Conservation (phyloP, 2,329 filamentous ascomycete species). For the Ustulina deusta region DNA sequence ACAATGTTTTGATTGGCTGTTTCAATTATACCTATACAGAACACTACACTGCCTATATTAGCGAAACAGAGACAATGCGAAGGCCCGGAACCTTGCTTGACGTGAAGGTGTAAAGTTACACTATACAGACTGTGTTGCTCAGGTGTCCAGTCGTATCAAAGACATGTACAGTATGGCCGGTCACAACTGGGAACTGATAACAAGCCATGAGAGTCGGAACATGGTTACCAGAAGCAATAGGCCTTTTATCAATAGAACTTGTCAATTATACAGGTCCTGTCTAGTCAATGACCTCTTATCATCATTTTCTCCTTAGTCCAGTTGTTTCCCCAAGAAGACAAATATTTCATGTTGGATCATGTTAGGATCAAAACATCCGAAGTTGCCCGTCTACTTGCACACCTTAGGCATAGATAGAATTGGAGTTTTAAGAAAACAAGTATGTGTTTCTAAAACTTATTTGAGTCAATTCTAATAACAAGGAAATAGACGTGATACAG, state of each 20-base stretch:
- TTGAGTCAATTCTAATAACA: slow-evolving; percentile 14
- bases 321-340: background rate
- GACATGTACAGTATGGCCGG: background rate
- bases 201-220: background rate
- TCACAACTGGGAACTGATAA: slow-evolving; percentile 2
- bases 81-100: background rate
- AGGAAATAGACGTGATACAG: slow-evolving; percentile 11
- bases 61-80: background rate
- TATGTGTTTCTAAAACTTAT: background rate
- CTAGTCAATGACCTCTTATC: background rate
- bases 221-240: background rate
- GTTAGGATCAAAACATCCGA: slow-evolving; percentile 27
- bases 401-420: background rate
- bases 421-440: background rate
- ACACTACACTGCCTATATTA: slow-evolving; percentile 4
- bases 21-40: slow-evolving; percentile 18
- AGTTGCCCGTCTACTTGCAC: slow-evolving; percentile 6
- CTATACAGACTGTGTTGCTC: slow-evolving; percentile 21
- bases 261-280: background rate
- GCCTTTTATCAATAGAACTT: background rate
- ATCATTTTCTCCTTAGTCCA: background rate
- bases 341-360: slow-evolving; percentile 1
- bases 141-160: background rate
- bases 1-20: slow-evolving; percentile 8
- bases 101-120: background rate